Conservation (phyloP, 1,284 basidiomycete genomes). For the Ganoderma sinense region DNA sequence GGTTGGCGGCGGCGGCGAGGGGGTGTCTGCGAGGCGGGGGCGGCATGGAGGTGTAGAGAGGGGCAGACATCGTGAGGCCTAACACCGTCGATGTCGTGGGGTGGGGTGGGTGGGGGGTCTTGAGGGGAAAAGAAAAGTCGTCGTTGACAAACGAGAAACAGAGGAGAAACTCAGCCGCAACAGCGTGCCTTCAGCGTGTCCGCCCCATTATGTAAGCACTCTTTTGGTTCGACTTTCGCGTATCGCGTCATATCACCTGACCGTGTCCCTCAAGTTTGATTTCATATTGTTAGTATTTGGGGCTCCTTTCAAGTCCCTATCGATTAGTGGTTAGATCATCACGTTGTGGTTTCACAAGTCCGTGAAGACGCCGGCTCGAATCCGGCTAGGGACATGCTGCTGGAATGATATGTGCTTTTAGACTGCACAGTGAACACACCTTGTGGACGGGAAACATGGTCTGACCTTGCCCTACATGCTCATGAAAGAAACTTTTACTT, state of each 20-base stretch:
- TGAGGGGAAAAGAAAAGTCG: slow-evolving; percentile 5
- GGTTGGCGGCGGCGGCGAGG: slow-evolving; percentile 39
- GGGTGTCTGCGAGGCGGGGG: slow-evolving; percentile 43
- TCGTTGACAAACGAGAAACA: slow-evolving; percentile 11
- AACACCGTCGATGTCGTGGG: slow-evolving; percentile 40
- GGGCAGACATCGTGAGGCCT: slow-evolving; percentile 42
- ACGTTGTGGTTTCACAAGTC: slow-evolving; percentile 34
- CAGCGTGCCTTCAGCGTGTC: slow-evolving; percentile 28
- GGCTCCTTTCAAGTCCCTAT: slow-evolving; percentile 27
- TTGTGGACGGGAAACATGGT: too few relatives aligned
- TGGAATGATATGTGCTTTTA: too few relatives aligned
- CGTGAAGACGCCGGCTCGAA: slow-evolving; percentile 36
- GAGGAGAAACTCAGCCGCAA: slow-evolving; percentile 2
- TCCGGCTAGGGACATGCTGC: slow-evolving; percentile 33
- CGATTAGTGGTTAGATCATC: slow-evolving; percentile 37
- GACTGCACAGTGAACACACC: too few relatives aligned
- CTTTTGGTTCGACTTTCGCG: slow-evolving; percentile 31
- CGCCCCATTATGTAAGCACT: slow-evolving; percentile 32
- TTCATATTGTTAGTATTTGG: neutral
- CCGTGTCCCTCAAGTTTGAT: neutral
- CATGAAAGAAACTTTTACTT: too few relatives aligned
- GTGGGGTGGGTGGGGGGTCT: neutral
- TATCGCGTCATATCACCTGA: slow-evolving; percentile 30
- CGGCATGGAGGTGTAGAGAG: slow-evolving; percentile 35
- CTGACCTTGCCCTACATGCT: too few relatives aligned